Percentiles rank a stretch among this genome's conserved stretches.
phyloP scores from a whole-genome alignment of 805 yeast genomes.

The Ogataea angusta region DNA sequence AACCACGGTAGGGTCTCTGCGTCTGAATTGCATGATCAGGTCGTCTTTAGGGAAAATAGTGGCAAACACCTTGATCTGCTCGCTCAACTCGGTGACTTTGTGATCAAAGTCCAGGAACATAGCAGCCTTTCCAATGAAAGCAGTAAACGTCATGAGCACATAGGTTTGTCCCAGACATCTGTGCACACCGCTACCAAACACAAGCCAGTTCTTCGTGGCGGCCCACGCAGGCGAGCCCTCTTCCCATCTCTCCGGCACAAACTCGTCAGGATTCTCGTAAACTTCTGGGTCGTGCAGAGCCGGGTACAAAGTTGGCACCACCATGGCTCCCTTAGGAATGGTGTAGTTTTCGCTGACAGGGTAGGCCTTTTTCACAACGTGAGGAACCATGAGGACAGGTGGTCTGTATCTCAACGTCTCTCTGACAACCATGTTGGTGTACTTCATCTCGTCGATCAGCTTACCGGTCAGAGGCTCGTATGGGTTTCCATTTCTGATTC shows the following conservation, averaged over 20 bases:
- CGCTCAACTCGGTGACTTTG: slow-evolving; percentile 77
- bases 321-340: slow-evolving; percentile 96
- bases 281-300: slow-evolving; percentile 97
- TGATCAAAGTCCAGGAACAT: slow-evolving; percentile 79
- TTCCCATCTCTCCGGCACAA: slow-evolving; percentile 94
- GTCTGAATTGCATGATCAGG: slow-evolving; percentile 70
- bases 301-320: slow-evolving; percentile 93
- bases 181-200: slow-evolving; percentile 96
- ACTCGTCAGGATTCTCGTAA: slow-evolving; percentile 90
- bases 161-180: slow-evolving; percentile 93
- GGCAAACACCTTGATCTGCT: slow-evolving; percentile 93
- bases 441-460: slow-evolving; percentile 79
- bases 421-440: slow-evolving; percentile 86
- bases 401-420: slow-evolving; percentile 95
- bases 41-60: slow-evolving; percentile 98
- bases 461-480: slow-evolving; percentile 58
- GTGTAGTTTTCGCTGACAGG: slow-evolving; percentile 81
- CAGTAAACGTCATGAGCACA: slow-evolving; percentile 86
- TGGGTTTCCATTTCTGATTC: slow-evolving; percentile 77
- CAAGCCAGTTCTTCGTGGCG: slow-evolving; percentile 89
- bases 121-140: slow-evolving; percentile 87
- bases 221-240: slow-evolving; percentile 72
- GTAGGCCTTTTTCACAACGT: slow-evolving; percentile 82
- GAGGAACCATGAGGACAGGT: slow-evolving; percentile 97
- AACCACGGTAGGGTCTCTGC: slow-evolving; percentile 50